A percentile compares a stretch with the other conserved stretches of the same genome.
These are phyloP conservation scores for Metschnikowia reukaufii DNA, from an alignment of 805 yeast species.

Conservation along the genomic window DNA sequence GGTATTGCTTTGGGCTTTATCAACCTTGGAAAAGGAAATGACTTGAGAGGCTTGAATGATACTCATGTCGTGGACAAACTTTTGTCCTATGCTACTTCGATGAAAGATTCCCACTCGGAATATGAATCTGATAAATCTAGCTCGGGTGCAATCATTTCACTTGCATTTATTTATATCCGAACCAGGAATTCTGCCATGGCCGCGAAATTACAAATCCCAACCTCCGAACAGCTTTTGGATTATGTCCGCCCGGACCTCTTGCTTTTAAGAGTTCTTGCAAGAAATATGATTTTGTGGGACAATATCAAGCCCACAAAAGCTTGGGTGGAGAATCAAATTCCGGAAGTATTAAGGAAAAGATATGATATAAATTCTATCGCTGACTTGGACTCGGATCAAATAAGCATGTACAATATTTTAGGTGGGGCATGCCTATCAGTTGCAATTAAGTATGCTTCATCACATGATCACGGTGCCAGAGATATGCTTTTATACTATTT, in stretches of 20 bases:
- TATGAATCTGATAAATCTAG: conserved; percentile 61
- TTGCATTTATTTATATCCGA: conserved; percentile 70
- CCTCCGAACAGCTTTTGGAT: conserved; percentile 56
- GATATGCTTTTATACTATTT: conserved; percentile 53
- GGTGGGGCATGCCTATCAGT: conserved; percentile 77
- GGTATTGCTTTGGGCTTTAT: conserved; percentile 87
- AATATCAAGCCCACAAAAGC: conserved; percentile 44
- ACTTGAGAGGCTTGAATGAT: conserved; percentile 58
- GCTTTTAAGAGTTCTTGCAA: conserved; percentile 61
- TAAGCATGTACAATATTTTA: conserved; percentile 61
- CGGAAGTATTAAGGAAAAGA: conserved; percentile 39
- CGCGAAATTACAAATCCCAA: conserved; percentile 57
- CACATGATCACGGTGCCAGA: conserved; percentile 54
- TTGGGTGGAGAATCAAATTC: conserved; percentile 64
- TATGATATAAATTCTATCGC: conserved; percentile 24
- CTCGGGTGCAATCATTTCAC: conserved; percentile 74
- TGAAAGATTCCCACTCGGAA: conserved; percentile 61
- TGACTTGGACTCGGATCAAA: conserved; percentile 55
- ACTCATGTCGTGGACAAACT: conserved; percentile 62
- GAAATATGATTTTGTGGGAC: conserved; percentile 73
- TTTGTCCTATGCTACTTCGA: conserved; percentile 54
- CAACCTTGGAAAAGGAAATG: conserved; percentile 74
- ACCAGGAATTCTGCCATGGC: conserved; percentile 64
- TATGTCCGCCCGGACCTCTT: conserved; percentile 79
- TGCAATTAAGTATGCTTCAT: conserved; percentile 76